These are phyloP conservation scores for Lipomyces sp. DNA, from an alignment of 805 yeast genomes.

Conservation along the genomic window DNA sequence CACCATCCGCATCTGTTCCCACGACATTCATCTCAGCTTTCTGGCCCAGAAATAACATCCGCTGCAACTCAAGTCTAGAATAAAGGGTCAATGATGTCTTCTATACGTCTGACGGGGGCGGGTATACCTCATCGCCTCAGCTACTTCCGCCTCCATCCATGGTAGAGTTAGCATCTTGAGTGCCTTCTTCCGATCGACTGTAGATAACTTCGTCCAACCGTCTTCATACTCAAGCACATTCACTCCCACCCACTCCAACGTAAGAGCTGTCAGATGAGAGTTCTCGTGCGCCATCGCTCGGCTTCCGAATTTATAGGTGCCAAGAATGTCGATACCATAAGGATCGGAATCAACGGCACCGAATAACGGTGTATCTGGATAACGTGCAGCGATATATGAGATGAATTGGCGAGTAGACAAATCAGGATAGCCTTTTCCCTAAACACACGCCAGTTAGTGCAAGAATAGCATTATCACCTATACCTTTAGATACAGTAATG, in stretches of 20 bases:
- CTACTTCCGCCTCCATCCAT: conserved; percentile 19
- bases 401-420: conserved; percentile 55
- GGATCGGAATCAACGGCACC: conserved; percentile 69
- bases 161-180: conserved; percentile 40
- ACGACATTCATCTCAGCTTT: conserved; percentile 64
- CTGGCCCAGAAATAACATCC: conserved; percentile 55
- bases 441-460: not conserved
- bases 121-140: conserved; percentile 16
- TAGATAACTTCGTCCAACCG: conserved; percentile 44
- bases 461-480: not conserved
- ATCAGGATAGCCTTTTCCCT: conserved; percentile 73
- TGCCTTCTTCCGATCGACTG: conserved; percentile 46
- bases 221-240: conserved; percentile 48
- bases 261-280: conserved; percentile 22
- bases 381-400: conserved; percentile 39
- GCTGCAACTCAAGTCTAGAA: conserved; percentile 55
- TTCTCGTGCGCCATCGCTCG: conserved; percentile 26
- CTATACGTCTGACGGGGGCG: not conserved
- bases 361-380: conserved; percentile 49
- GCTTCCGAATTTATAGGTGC: conserved; percentile 45
- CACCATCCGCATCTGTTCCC: conserved; percentile 30
- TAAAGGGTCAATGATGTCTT: not conserved
- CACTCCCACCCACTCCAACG: conserved; percentile 50
- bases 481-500: conserved; percentile 48
- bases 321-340: conserved; percentile 61